Evolutionary conservation across 306 rosid genomes (phyloP).

Genomic region (Inga oerstediana): DNA sequence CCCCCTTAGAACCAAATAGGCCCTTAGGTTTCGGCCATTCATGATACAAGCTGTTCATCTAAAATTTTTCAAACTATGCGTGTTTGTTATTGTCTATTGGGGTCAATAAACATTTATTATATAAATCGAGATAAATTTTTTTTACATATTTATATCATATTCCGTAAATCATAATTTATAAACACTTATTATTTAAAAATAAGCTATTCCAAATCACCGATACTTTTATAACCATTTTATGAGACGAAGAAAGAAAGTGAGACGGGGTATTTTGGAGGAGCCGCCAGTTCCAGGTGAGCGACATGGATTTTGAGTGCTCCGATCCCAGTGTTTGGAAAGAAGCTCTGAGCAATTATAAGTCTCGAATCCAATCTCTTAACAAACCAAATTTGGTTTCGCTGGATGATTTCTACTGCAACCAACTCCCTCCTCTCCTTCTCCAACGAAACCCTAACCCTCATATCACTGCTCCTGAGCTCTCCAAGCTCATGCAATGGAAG

Average conservation of each 20-base stretch:
- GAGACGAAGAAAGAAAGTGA: background rate
- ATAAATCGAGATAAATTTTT: too few relatives aligned
- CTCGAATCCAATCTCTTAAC: constrained; percentile 54
- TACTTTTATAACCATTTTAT: background rate
- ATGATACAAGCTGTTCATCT: background rate
- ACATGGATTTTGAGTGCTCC: constrained; percentile 65
- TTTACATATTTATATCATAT: too few relatives aligned
- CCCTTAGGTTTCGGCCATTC: background rate
- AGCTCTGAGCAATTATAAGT: constrained; percentile 56
- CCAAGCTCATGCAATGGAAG: constrained; percentile 89
- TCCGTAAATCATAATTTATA: too few relatives aligned
- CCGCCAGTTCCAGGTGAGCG: background rate
- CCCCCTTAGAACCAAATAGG: too few relatives aligned
- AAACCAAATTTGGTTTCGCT: constrained; percentile 67
- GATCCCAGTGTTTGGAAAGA: constrained; percentile 56
- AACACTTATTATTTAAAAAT: too few relatives aligned
- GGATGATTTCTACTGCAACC: constrained; percentile 62
- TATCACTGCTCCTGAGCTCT: constrained; percentile 71
- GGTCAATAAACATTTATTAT: too few relatives aligned
- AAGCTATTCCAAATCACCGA: too few relatives aligned
- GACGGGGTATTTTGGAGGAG: background rate
- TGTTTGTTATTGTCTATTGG: too few relatives aligned
- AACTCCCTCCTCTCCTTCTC: constrained; percentile 67
- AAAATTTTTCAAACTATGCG: background rate
- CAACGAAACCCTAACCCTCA: constrained; percentile 84